Conservation (phyloP, 495 filamentous ascomycete species). For the Xylaria flabelliformis region DNA sequence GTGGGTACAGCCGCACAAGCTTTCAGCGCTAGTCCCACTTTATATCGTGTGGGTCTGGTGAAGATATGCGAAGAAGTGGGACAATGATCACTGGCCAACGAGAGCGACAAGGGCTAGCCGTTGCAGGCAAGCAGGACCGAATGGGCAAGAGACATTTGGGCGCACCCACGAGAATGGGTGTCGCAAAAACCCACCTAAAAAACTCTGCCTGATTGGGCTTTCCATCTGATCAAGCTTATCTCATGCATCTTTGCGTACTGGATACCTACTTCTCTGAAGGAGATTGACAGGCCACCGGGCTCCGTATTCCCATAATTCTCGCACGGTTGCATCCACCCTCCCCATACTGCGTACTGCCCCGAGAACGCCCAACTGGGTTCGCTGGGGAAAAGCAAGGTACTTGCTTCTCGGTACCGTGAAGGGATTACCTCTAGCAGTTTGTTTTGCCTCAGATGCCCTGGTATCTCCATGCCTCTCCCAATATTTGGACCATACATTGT, state of each 20-base stretch:
- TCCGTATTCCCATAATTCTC: slow-evolving; percentile 15
- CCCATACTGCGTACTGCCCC: neutral
- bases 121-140: slow-evolving; percentile 19
- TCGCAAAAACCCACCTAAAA: neutral
- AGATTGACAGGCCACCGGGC: slow-evolving; percentile 23
- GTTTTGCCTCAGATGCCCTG: neutral
- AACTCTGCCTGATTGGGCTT: neutral
- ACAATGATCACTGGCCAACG: neutral
- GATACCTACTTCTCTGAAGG: neutral
- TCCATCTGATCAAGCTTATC: slow-evolving; percentile 10
- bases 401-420: neutral
- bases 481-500: neutral
- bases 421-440: neutral
- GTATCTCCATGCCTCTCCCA: neutral
- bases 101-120: slow-evolving; percentile 2
- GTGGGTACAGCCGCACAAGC: neutral
- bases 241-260: slow-evolving; percentile 5
- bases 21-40: slow-evolving; percentile 1
- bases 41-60: neutral
- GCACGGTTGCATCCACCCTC: slow-evolving; percentile 25
- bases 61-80: slow-evolving; percentile 3
- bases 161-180: slow-evolving; percentile 14
- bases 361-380: slow-evolving; percentile 14
- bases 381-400: slow-evolving; percentile 1
- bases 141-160: slow-evolving; percentile 20